phyloP scores from a whole-genome alignment of 2,329 filamentous ascomycete species.

The Phialocephala subalpina region DNA sequence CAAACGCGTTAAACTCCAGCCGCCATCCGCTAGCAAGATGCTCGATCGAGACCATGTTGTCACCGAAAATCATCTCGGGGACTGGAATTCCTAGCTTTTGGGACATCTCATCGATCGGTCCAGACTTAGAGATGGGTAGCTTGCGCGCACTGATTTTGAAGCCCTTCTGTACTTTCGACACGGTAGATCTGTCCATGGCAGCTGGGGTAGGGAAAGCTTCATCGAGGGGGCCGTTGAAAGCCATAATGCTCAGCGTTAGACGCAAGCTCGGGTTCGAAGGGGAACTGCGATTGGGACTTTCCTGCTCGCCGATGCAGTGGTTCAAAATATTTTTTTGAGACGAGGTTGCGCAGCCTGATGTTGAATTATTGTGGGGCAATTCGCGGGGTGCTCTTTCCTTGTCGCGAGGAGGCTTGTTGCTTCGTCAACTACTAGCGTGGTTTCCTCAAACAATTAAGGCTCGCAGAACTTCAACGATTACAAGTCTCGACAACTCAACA shows the following conservation, averaged over 20 bases:
- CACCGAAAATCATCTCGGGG: conserved; percentile 99
- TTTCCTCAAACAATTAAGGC: not conserved
- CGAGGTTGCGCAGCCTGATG: conserved; percentile 9
- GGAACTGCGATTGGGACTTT: not conserved
- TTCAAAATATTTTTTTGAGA: not conserved
- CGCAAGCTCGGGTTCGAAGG: not conserved
- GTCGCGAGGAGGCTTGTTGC: conserved; percentile 10
- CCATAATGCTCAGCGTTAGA: conserved; percentile 32
- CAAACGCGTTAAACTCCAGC: conserved; percentile 83
- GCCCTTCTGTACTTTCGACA: conserved; percentile 63
- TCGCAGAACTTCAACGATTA: not conserved
- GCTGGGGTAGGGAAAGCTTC: conserved; percentile 63
- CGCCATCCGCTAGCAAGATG: conserved; percentile 81
- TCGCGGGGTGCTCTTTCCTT: conserved; percentile 2
- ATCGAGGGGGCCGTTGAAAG: conserved; percentile 47
- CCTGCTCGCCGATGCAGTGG: not conserved
- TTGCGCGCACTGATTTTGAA: conserved; percentile 86
- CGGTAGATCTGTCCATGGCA: conserved; percentile 61
- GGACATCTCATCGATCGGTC: conserved; percentile 87
- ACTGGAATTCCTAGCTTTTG: conserved; percentile 82
- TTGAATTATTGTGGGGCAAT: conserved; percentile 1
- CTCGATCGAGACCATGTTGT: conserved; percentile 82
- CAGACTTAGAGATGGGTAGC: conserved; percentile 92
- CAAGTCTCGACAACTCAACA: conserved; percentile 13
- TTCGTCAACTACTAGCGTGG: conserved; percentile 15